Percentiles rank a stretch among this genome's conserved stretches.
Evolutionary conservation across 345 rosid species (phyloP).

Genomic region (Salix purpurea): DNA sequence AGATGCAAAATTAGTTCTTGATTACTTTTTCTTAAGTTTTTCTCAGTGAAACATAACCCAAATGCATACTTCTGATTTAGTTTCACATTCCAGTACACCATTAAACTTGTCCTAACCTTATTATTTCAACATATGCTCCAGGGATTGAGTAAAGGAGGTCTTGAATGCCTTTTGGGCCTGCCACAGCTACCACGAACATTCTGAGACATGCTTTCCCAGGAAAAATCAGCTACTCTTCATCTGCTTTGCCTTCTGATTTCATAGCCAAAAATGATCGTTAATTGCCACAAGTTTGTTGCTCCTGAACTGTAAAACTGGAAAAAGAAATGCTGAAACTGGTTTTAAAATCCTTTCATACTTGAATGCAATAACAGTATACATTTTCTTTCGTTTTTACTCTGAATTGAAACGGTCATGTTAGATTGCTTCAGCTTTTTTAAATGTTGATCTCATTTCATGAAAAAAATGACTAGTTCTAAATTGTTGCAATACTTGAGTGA

Average conservation of each 20-base stretch:
- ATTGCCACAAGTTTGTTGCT: neutral
- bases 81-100: neutral
- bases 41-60: neutral
- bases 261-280: conserved; percentile 8
- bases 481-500: neutral
- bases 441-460: neutral
- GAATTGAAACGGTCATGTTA: neutral
- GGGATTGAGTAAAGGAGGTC: neutral
- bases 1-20: neutral
- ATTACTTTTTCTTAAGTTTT: neutral
- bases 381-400: neutral
- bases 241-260: neutral
- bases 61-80: neutral
- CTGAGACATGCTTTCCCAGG: neutral
- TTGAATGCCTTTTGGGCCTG: neutral
- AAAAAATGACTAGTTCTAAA: neutral
- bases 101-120: neutral
- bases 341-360: neutral
- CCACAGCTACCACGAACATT: neutral
- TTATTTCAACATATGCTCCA: neutral
- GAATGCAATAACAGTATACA: neutral
- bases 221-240: neutral
- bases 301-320: neutral
- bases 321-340: neutral
- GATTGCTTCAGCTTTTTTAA: neutral